Evolutionary conservation across 306 rosid genomes (phyloP).

Genomic region (Pterocarpus santalinus): DNA sequence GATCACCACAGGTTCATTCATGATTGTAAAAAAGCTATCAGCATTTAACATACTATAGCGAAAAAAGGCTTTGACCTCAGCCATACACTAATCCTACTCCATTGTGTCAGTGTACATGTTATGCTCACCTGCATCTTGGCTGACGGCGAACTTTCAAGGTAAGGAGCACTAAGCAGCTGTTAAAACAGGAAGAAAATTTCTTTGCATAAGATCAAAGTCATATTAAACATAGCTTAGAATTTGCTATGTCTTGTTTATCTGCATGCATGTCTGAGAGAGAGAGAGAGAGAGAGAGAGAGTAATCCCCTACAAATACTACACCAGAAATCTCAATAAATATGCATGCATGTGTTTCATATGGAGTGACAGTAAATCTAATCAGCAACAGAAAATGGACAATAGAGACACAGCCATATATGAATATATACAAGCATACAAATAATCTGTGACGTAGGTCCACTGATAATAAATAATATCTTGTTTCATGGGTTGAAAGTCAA

Average conservation of each 20-base stretch:
- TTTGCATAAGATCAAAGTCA: slow-evolving; percentile 44
- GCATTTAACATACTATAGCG: too few relatives aligned
- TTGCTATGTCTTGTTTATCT: too few relatives aligned
- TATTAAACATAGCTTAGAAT: neutral
- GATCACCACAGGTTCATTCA: too few relatives aligned
- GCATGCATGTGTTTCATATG: slow-evolving; percentile 4
- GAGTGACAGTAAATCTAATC: neutral
- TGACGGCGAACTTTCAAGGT: slow-evolving; percentile 69
- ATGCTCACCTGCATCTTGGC: slow-evolving; percentile 73
- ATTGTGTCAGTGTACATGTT: slow-evolving; percentile 22
- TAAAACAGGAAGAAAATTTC: slow-evolving; percentile 32
- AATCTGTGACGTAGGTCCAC: neutral
- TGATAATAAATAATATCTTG: neutral
- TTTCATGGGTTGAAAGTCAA: neutral
- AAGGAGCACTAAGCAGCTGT: slow-evolving; percentile 97
- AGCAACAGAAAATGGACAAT: neutral
- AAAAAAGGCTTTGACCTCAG: neutral
- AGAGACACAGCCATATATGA: neutral
- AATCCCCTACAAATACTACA: too few relatives aligned
- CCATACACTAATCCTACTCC: slow-evolving; percentile 6
- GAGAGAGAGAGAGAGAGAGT: too few relatives aligned
- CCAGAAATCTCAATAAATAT: neutral
- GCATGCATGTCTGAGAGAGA: too few relatives aligned
- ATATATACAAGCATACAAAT: too few relatives aligned
- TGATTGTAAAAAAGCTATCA: too few relatives aligned